These are phyloP conservation scores for Poteriospumella lacustris DNA, from an alignment of 108 stramenopile species.

Conservation along the genomic window DNA sequence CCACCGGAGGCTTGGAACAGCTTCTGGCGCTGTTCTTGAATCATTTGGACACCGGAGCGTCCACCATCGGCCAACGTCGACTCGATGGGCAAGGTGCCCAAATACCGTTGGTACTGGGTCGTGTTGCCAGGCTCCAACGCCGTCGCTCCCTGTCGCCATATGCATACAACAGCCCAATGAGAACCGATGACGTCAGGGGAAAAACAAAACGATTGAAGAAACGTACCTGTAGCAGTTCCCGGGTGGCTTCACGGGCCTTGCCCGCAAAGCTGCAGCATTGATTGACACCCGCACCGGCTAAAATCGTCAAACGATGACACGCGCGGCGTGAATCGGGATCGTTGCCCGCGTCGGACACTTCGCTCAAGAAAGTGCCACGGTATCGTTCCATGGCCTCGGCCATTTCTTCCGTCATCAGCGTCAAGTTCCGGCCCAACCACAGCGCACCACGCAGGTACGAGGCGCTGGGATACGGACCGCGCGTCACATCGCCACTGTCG, in stretches of 20 bases:
- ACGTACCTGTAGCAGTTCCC: background rate
- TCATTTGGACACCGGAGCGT: too few species aligned
- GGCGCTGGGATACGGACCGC: constrained; percentile 2
- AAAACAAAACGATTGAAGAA: background rate
- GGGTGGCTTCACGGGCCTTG: background rate
- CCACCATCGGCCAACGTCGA: background rate
- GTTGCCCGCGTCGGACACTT: background rate
- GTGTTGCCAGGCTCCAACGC: background rate
- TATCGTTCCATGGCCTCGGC: background rate
- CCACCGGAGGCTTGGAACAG: too few species aligned
- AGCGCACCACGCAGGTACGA: constrained; percentile 15
- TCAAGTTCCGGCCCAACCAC: constrained; percentile 14
- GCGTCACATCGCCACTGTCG: background rate
- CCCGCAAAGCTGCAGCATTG: background rate
- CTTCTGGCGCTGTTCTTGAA: too few species aligned
- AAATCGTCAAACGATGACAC: background rate
- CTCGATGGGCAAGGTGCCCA: background rate
- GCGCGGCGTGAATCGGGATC: background rate
- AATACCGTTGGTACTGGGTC: background rate
- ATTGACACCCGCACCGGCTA: background rate
- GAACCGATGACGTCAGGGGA: background rate
- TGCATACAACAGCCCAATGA: background rate
- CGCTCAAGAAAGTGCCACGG: background rate
- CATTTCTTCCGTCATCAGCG: constrained; percentile 10
- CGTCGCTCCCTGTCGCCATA: background rate